These are phyloP conservation scores for Plasmodium sp. DNA, from an alignment of 169 alveolate genomes.

Conservation along the genomic window DNA sequence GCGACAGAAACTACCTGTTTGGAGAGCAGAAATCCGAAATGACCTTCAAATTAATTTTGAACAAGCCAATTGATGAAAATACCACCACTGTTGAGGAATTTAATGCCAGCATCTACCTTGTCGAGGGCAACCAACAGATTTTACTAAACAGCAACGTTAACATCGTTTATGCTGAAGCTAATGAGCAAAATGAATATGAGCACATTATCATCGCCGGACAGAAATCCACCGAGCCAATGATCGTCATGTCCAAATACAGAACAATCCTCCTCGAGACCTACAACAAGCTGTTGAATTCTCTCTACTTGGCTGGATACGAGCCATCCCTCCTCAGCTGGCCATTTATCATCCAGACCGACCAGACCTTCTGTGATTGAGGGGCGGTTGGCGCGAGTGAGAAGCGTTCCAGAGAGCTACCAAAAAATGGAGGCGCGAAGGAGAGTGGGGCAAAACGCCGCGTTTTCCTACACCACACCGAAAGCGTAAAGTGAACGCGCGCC, in stretches of 20 bases:
- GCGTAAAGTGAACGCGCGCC: background rate
- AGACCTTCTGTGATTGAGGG: constrained; percentile 56
- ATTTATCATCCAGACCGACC: constrained; percentile 62
- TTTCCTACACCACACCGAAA: background rate
- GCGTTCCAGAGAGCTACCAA: background rate
- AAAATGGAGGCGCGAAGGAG: background rate
- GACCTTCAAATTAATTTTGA: constrained; percentile 51
- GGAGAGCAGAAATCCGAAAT: constrained; percentile 51
- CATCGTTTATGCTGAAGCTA: constrained; percentile 55
- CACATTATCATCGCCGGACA: constrained; percentile 53
- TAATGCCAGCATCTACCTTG: constrained; percentile 30
- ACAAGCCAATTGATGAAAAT: constrained; percentile 41
- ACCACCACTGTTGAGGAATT: constrained; percentile 44
- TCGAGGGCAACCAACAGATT: constrained; percentile 59
- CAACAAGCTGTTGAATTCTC: constrained; percentile 44
- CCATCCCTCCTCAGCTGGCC: constrained; percentile 72
- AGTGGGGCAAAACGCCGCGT: background rate
- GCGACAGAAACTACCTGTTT: constrained; percentile 45
- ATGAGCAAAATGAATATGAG: constrained; percentile 49
- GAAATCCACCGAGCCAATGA: constrained; percentile 59
- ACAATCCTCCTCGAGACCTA: constrained; percentile 28
- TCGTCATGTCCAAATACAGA: constrained; percentile 52
- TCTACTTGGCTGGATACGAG: constrained; percentile 67
- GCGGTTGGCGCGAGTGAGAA: background rate
- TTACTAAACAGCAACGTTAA: constrained; percentile 12